A percentile compares a stretch with the other conserved stretches of the same genome.
Evolutionary conservation across 805 yeast species (phyloP).

Genomic region (Ascoidea rubescens): DNA sequence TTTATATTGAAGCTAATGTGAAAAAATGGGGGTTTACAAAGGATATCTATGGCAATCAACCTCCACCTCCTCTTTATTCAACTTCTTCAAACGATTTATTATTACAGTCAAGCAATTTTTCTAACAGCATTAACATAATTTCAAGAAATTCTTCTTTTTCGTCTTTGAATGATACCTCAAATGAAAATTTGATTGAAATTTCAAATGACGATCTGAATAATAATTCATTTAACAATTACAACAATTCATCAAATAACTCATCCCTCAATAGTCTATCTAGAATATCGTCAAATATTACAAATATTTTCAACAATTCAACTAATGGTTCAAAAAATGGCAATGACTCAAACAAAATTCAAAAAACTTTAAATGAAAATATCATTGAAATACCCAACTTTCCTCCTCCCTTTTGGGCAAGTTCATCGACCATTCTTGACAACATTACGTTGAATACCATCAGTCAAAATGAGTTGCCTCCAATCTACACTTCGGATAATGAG

Average conservation of each 20-base stretch:
- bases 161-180: background rate
- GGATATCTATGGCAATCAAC: constrained; percentile 58
- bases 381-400: background rate
- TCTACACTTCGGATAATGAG: background rate
- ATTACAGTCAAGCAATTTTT: constrained; percentile 16
- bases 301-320: too few relatives aligned
- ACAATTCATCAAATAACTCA: too few relatives aligned
- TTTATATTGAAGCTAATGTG: constrained; percentile 72
- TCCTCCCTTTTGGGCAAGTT: background rate
- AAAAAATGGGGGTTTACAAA: constrained; percentile 94
- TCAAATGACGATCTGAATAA: too few relatives aligned
- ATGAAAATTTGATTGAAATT: background rate
- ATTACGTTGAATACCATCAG: background rate
- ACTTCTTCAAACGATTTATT: constrained; percentile 66
- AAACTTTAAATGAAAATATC: background rate
- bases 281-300: too few relatives aligned
- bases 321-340: too few relatives aligned
- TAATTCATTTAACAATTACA: too few relatives aligned
- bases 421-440: background rate
- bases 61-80: constrained; percentile 91
- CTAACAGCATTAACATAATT: too few relatives aligned
- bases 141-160: background rate
- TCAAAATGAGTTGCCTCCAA: background rate
- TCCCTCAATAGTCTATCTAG: too few relatives aligned
- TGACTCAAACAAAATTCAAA: background rate